Evolutionary conservation across 2,329 filamentous ascomycete genomes (phyloP).

Genomic region (Rhynchosporium secalis): DNA sequence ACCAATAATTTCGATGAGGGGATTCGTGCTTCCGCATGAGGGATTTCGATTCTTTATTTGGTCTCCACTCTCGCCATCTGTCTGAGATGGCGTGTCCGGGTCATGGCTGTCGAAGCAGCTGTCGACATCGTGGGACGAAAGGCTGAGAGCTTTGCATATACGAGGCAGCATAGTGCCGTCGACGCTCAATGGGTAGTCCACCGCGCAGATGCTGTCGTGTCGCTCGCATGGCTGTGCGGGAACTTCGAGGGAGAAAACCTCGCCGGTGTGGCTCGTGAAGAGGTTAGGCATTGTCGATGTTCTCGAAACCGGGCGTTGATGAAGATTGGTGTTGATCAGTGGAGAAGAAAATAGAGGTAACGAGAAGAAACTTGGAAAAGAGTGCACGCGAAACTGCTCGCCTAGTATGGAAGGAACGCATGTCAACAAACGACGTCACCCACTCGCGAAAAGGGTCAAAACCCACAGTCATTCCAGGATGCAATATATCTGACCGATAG

Average conservation of each 20-base stretch:
- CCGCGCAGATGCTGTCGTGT: conserved; percentile 1
- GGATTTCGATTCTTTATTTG: neutral
- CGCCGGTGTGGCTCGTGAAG: conserved; percentile 7
- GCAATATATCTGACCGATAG: neutral
- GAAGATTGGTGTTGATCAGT: neutral
- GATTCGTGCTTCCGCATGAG: conserved; percentile 17
- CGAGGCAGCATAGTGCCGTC: neutral
- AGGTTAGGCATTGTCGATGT: neutral
- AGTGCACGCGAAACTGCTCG: neutral
- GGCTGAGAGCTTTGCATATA: neutral
- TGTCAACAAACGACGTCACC: conserved; percentile 9
- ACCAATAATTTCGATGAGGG: conserved; percentile 20
- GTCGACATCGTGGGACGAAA: neutral
- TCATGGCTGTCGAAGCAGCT: conserved; percentile 4
- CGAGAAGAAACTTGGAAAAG: neutral
- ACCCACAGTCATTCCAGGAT: too few relatives aligned
- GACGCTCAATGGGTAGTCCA: neutral
- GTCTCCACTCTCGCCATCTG: neutral
- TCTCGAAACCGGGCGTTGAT: neutral
- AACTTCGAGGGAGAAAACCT: neutral
- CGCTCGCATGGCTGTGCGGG: neutral
- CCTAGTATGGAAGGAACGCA: neutral
- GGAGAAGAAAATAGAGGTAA: neutral
- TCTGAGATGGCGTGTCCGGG: neutral
- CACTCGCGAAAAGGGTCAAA: neutral